A percentile compares a stretch with the other conserved stretches of the same genome.
Conservation (phyloP, 2,329 filamentous ascomycete species). For the Botrytis fragariae region DNA sequence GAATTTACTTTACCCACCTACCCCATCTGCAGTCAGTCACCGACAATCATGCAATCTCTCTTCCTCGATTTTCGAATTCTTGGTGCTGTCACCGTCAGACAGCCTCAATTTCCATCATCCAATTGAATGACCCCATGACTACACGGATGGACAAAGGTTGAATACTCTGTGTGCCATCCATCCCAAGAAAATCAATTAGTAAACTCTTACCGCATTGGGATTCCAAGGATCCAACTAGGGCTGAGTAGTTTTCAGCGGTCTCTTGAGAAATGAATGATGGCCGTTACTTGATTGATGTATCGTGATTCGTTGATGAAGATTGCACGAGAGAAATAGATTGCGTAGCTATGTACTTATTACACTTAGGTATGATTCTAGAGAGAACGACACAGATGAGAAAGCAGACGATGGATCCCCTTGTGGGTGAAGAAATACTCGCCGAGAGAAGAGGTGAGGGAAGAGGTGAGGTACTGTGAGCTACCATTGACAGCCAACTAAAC, state of each 20-base stretch:
- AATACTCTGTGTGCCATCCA: not conserved
- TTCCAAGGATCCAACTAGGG: not conserved
- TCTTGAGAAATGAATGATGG: not conserved
- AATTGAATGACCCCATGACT: conserved; percentile 14
- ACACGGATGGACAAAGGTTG: not conserved
- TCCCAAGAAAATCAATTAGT: not conserved
- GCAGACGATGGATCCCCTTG: not conserved
- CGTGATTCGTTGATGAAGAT: not conserved
- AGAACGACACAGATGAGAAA: not conserved
- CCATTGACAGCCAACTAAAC: not conserved
- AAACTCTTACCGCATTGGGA: not conserved
- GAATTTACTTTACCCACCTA: not conserved
- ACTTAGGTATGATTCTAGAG: not conserved
- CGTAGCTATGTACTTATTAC: no score
- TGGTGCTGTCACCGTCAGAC: not conserved
- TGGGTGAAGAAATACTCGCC: not conserved
- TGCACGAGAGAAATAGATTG: not conserved
- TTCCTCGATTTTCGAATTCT: not conserved
- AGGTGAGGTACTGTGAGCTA: not conserved
- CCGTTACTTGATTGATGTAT: not conserved
- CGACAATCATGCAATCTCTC: not conserved
- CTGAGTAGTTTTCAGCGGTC: not conserved
- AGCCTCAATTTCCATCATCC: conserved; percentile 12
- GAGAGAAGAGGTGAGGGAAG: not conserved
- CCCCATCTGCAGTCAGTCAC: not conserved